Percentiles rank a stretch among this genome's conserved stretches.
Evolutionary conservation across 108 stramenopile genomes (phyloP).

Genomic region (Aurantiochytrium sp.): DNA sequence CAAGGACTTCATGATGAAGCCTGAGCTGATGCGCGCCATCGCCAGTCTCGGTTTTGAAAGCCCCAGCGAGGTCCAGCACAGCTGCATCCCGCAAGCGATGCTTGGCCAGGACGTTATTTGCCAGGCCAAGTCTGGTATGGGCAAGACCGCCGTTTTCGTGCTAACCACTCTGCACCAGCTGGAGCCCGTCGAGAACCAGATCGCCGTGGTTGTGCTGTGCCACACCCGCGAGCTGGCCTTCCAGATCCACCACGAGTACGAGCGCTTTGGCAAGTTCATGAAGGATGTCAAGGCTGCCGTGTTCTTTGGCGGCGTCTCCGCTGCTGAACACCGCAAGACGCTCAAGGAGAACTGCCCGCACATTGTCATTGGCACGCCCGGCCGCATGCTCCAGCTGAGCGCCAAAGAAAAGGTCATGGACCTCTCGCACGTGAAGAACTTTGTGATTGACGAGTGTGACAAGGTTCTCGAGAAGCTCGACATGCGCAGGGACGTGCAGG

Average conservation of each 20-base stretch:
- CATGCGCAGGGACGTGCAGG: constrained; percentile 95
- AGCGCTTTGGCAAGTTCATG: constrained; percentile 97
- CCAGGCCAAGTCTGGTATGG: constrained; percentile 99
- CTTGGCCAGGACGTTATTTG: constrained; percentile 98
- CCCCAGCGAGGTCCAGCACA: constrained; percentile 88
- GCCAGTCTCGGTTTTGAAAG: constrained; percentile 99
- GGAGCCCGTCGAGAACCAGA: constrained; percentile 63
- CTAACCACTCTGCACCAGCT: constrained; percentile 93
- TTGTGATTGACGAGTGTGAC: constrained; percentile 99
- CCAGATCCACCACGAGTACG: constrained; percentile 98
- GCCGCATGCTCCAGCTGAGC: constrained; percentile 75
- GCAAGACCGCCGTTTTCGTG: constrained; percentile 99
- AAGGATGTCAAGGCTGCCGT: constrained; percentile 93
- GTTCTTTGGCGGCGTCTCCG: constrained; percentile 87
- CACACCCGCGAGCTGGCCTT: constrained; percentile 99
- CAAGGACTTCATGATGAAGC: constrained; percentile 96
- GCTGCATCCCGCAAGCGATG: constrained; percentile 97
- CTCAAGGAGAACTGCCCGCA: constrained; percentile 43
- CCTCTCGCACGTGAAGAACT: constrained; percentile 89
- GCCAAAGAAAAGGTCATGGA: constrained; percentile 82
- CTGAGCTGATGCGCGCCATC: constrained; percentile 93
- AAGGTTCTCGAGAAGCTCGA: constrained; percentile 88
- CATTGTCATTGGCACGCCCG: constrained; percentile 97
- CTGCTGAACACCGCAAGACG: constrained; percentile 22
- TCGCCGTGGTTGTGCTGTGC: constrained; percentile 84